These are phyloP conservation scores for Yarrowia sp. DNA, from an alignment of 805 yeast genomes.

Conservation along the genomic window DNA sequence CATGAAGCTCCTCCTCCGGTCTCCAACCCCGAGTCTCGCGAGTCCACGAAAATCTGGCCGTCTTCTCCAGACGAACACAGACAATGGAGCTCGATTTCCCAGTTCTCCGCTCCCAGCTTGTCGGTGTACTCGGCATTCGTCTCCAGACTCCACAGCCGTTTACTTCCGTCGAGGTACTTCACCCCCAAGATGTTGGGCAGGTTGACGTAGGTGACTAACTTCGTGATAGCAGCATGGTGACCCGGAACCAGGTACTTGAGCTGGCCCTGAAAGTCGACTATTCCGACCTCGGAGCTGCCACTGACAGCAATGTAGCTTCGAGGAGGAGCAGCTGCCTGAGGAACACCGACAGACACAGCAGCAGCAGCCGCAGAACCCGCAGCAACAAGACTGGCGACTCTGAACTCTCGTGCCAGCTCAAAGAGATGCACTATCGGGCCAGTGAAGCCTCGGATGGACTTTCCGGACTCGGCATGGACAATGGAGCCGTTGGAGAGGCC, in stretches of 20 bases:
- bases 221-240: slow-evolving; percentile 14
- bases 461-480: neutral
- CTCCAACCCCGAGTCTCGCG: neutral
- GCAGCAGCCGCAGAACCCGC: slow-evolving; percentile 8
- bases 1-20: neutral
- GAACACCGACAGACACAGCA: slow-evolving; percentile 1
- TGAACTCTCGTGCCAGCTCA: slow-evolving; percentile 12
- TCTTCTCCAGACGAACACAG: slow-evolving; percentile 9
- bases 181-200: slow-evolving; percentile 22
- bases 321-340: slow-evolving; percentile 17
- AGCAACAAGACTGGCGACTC: slow-evolving; percentile 10
- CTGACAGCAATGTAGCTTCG: slow-evolving; percentile 18
- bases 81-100: slow-evolving; percentile 37
- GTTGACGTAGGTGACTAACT: slow-evolving; percentile 32
- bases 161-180: slow-evolving; percentile 19
- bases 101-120: slow-evolving; percentile 28
- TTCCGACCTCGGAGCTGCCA: slow-evolving; percentile 19
- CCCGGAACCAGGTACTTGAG: slow-evolving; percentile 18
- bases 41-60: slow-evolving; percentile 16
- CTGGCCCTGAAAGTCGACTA: neutral
- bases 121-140: slow-evolving; percentile 11
- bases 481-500: slow-evolving; percentile 23
- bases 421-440: neutral
- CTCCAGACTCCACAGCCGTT: slow-evolving; percentile 32
- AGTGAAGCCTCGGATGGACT: slow-evolving; percentile 17